Conservation (phyloP, 345 rosid genomes). For the Iberis pinnata region DNA sequence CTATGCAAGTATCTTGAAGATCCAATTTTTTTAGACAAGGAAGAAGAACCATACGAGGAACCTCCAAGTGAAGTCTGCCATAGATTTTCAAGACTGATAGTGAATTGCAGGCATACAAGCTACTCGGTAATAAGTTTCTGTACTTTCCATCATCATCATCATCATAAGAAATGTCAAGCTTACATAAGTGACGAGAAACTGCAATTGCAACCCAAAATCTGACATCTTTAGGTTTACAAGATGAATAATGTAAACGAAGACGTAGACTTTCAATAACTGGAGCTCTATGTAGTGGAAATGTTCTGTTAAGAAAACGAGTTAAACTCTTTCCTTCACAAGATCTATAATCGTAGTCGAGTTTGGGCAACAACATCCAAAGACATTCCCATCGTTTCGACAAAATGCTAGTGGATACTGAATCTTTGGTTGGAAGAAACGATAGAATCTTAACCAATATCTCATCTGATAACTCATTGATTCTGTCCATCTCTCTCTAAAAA, state of each 20-base stretch:
- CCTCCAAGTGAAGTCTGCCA: background rate
- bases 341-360: background rate
- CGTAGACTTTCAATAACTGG: background rate
- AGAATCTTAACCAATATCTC: too few relatives aligned
- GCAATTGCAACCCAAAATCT: constrained; percentile 9
- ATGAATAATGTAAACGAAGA: background rate
- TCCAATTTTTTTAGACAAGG: background rate
- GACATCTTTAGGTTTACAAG: background rate
- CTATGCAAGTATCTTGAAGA: background rate
- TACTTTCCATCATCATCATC: background rate
- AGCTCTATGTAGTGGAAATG: background rate
- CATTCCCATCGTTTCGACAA: too few relatives aligned
- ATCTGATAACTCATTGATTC: too few relatives aligned
- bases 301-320: background rate
- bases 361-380: background rate
- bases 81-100: background rate
- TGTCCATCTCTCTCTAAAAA: too few relatives aligned
- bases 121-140: constrained; percentile 1
- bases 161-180: background rate
- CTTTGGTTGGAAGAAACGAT: too few relatives aligned
- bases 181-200: background rate
- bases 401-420: too few relatives aligned
- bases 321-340: background rate
- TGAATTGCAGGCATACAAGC: background rate
- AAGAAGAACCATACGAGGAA: constrained; percentile 13